Evolutionary conservation across 345 rosid genomes (phyloP).

Genomic region (Brassica nigra): DNA sequence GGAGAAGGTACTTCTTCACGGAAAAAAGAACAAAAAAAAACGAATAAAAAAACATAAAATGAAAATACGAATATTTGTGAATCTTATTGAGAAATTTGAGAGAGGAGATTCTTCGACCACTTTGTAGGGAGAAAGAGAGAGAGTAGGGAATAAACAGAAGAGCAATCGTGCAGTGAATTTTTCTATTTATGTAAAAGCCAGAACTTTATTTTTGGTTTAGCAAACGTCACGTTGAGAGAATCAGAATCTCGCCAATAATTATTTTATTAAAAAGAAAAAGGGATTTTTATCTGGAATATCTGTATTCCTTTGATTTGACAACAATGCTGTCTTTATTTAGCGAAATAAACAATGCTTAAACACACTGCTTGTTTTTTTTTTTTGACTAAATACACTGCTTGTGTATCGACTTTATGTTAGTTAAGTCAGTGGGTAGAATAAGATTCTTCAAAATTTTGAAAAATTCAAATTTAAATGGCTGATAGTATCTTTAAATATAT

Average conservation of each 20-base stretch:
- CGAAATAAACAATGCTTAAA: not conserved
- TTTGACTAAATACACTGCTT: not conserved
- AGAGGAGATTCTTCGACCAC: constrained; percentile 36
- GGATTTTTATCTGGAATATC: constrained; percentile 1
- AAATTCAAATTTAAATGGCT: constrained; percentile 30
- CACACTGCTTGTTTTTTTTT: not conserved
- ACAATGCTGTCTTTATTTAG: not conserved
- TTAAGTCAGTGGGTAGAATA: constrained; percentile 20
- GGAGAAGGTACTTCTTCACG: not conserved
- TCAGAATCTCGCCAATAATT: constrained; percentile 5
- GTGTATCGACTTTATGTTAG: not conserved
- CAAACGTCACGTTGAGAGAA: constrained; percentile 17
- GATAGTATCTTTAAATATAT: constrained; percentile 26
- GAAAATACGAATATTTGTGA: constrained; percentile 21
- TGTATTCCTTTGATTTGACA: not conserved
- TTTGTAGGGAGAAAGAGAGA: not conserved
- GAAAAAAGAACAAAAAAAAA: constrained; percentile 5
- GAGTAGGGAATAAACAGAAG: constrained; percentile 29
- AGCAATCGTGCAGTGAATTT: constrained; percentile 20
- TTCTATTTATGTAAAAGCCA: constrained; percentile 32
- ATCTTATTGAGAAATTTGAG: constrained; percentile 3
- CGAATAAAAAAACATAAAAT: not conserved
- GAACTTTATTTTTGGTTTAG: not conserved
- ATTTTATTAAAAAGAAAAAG: not conserved
- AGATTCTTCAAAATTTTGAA: not conserved